These are phyloP conservation scores for Chlorella sp. DNA, from an alignment of 139 green algal species.

Conservation along the genomic window DNA sequence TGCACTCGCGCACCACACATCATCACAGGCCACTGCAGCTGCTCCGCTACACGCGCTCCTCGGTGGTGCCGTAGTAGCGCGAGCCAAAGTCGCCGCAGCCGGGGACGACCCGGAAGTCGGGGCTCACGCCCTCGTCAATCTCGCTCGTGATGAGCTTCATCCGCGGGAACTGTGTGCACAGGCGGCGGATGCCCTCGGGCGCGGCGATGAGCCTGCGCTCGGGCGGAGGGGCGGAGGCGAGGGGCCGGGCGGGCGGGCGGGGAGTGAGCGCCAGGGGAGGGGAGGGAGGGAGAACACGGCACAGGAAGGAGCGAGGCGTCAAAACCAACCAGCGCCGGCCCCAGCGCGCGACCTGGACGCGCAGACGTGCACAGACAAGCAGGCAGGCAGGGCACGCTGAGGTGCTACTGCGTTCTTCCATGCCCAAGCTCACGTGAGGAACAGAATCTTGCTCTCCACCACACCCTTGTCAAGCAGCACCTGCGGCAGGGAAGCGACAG, in stretches of 20 bases:
- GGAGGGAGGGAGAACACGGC: background rate
- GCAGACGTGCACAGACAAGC: background rate
- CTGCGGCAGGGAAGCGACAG: constrained; percentile 35
- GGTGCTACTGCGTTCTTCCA: too few relatives aligned
- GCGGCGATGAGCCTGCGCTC: constrained; percentile 81
- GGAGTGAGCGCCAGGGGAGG: background rate
- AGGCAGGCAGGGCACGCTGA: too few relatives aligned
- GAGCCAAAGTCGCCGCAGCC: constrained; percentile 81
- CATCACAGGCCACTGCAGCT: too few relatives aligned
- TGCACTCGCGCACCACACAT: too few relatives aligned
- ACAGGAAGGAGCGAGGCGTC: background rate
- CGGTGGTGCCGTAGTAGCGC: too few relatives aligned
- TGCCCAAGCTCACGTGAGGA: constrained; percentile 69
- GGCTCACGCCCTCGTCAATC: constrained; percentile 89
- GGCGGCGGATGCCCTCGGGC: constrained; percentile 83
- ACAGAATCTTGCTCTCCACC: constrained; percentile 85
- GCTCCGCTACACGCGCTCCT: too few relatives aligned
- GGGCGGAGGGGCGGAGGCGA: background rate
- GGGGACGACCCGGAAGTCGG: constrained; percentile 81
- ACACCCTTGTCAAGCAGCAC: constrained; percentile 90
- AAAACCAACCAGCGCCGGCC: background rate
- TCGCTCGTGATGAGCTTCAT: constrained; percentile 94
- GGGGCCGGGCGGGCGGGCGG: too few relatives aligned
- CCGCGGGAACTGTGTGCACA: constrained; percentile 74
- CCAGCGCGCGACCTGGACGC: background rate